Conservation (phyloP, 1,284 basidiomycete species). For the Melampsora americana region DNA sequence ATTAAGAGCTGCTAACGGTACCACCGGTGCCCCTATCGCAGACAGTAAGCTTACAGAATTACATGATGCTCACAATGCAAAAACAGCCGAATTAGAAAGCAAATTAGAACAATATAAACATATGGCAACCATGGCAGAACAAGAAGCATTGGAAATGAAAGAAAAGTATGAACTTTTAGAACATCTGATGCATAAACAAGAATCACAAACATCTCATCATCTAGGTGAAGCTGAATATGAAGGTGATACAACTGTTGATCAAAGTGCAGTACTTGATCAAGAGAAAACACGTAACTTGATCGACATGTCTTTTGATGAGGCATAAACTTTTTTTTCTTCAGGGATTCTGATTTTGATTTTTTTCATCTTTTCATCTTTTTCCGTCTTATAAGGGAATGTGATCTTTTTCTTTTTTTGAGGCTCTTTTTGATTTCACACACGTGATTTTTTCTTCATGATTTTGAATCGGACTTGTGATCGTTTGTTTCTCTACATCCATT, state of each 20-base stretch:
- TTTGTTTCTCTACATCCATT: no score
- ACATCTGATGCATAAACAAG: conserved; percentile 28
- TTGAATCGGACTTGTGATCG: no score
- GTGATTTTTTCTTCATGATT: no score
- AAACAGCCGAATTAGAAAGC: conserved; percentile 23
- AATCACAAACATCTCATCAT: background rate
- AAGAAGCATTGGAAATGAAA: conserved; percentile 24
- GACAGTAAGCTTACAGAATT: conserved; percentile 21
- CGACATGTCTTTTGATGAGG: background rate
- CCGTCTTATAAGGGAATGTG: no score
- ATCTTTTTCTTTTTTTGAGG: no score
- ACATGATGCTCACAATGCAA: conserved; percentile 37
- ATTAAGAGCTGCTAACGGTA: background rate
- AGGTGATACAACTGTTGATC: conserved; percentile 2
- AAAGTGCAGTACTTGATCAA: background rate
- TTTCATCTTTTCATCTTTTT: no score
- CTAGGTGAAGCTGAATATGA: background rate
- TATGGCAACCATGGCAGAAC: conserved; percentile 23
- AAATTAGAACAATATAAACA: conserved; percentile 34
- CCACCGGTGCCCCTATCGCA: background rate
- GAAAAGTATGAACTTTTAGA: conserved; percentile 21
- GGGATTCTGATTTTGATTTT: no score
- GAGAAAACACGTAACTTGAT: background rate
- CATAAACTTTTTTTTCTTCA: background rate
- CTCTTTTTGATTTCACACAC: no score